These are phyloP conservation scores for Dryas integrifolia DNA, from an alignment of 331 rosid species.

Conservation along the genomic window DNA sequence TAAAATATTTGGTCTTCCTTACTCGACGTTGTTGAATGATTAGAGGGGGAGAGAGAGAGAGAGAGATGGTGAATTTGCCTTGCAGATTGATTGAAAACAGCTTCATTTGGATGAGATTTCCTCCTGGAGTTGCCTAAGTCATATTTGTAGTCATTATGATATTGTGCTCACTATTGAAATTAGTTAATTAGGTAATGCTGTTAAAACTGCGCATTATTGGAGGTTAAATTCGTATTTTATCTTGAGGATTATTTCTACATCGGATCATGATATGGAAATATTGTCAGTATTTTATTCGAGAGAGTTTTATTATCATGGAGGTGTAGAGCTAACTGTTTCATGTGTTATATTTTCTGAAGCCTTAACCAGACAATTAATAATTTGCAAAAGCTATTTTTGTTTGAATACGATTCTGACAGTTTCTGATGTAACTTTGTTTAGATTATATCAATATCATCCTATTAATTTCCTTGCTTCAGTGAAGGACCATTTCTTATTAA, in stretches of 20 bases:
- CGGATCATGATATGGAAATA: too few relatives aligned
- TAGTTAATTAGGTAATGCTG: neutral
- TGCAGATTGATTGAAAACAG: too few relatives aligned
- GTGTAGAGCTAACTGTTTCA: too few relatives aligned
- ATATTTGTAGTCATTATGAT: neutral
- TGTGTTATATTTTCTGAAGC: neutral
- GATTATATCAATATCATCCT: slow-evolving; percentile 5
- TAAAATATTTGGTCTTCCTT: neutral
- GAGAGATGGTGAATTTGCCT: neutral
- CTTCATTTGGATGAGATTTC: too few relatives aligned
- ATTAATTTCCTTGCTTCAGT: slow-evolving; percentile 8
- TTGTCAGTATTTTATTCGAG: too few relatives aligned
- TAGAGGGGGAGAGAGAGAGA: neutral
- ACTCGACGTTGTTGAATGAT: neutral
- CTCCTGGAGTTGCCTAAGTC: neutral
- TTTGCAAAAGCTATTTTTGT: neutral
- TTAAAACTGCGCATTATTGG: neutral
- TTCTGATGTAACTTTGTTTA: neutral
- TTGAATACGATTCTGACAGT: neutral
- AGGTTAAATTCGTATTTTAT: too few relatives aligned
- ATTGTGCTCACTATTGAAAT: neutral
- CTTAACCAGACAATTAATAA: neutral
- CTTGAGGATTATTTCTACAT: too few relatives aligned
- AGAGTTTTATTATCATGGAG: too few relatives aligned
- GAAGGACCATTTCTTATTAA: neutral